Conservation (phyloP, 192 early-diverging fungal genomes). For the Umbelopsis ramanniana region DNA sequence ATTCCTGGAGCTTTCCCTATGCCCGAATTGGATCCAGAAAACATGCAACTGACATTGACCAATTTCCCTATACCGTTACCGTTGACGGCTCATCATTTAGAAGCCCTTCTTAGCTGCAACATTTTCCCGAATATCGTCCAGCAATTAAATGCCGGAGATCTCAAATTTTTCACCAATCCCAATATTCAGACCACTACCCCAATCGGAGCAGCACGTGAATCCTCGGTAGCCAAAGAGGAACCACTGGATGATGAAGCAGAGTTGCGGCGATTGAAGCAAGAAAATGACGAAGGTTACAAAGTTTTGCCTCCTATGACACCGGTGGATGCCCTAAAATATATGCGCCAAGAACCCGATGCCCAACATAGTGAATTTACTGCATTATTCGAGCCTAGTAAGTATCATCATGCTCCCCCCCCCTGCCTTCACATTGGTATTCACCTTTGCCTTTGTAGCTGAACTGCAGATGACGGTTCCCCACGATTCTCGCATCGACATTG, state of each 20-base stretch:
- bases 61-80: slow-evolving; percentile 11
- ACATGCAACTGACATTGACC: neutral
- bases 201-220: neutral
- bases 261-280: slow-evolving; percentile 6
- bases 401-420: too few species aligned
- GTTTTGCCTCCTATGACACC: slow-evolving; percentile 36
- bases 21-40: slow-evolving; percentile 1
- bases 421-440: neutral
- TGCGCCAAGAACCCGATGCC: slow-evolving; percentile 9
- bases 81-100: neutral
- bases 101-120: slow-evolving; percentile 9
- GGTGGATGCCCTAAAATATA: slow-evolving; percentile 28
- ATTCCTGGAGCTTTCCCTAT: slow-evolving; percentile 15
- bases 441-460: slow-evolving; percentile 29
- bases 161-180: slow-evolving; percentile 7
- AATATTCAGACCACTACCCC: neutral
- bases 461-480: slow-evolving; percentile 36
- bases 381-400: slow-evolving; percentile 35
- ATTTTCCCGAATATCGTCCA: slow-evolving; percentile 10
- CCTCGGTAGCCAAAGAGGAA: slow-evolving; percentile 12
- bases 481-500: slow-evolving; percentile 34
- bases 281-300: slow-evolving; percentile 13
- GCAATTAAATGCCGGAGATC: slow-evolving; percentile 16
- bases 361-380: neutral
- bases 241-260: slow-evolving; percentile 11